Conservation (phyloP, 768 basidiomycete genomes). For the Sarcodon sp. region DNA sequence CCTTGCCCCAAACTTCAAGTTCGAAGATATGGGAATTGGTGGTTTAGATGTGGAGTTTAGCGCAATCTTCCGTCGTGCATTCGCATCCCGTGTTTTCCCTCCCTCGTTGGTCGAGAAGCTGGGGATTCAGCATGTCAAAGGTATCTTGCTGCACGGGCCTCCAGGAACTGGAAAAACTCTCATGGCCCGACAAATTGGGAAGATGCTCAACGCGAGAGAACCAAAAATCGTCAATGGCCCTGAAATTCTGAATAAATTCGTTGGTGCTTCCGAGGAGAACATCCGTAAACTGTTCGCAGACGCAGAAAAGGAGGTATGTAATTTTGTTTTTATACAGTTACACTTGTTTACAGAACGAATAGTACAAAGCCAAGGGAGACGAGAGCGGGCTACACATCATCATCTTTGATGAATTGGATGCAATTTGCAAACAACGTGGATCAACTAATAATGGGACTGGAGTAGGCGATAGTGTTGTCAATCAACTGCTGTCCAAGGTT, state of each 20-base stretch:
- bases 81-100: slow-evolving; percentile 97
- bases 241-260: slow-evolving; percentile 93
- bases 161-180: slow-evolving; percentile 98
- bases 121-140: slow-evolving; percentile 97
- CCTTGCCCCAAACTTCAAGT: slow-evolving; percentile 96
- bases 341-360: slow-evolving; percentile 1
- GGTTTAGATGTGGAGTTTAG: slow-evolving; percentile 92
- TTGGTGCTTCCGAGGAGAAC: slow-evolving; percentile 96
- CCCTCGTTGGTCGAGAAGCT: slow-evolving; percentile 94
- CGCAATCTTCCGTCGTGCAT: slow-evolving; percentile 96
- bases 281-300: slow-evolving; percentile 96
- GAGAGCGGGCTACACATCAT: slow-evolving; percentile 98
- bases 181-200: slow-evolving; percentile 96
- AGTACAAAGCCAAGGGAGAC: slow-evolving; percentile 97
- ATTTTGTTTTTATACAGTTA: background rate
- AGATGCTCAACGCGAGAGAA: slow-evolving; percentile 96
- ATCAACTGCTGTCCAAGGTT: slow-evolving; percentile 94
- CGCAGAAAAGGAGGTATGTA: slow-evolving; percentile 85
- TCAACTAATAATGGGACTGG: slow-evolving; percentile 86
- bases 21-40: slow-evolving; percentile 99
- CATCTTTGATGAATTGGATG: slow-evolving; percentile 98
- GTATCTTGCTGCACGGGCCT: slow-evolving; percentile 91
- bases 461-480: slow-evolving; percentile 98
- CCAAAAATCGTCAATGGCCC: slow-evolving; percentile 99
- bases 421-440: slow-evolving; percentile 97